phyloP scores from a whole-genome alignment of 805 yeast genomes.

The Zygotorulaspora danielsina region DNA sequence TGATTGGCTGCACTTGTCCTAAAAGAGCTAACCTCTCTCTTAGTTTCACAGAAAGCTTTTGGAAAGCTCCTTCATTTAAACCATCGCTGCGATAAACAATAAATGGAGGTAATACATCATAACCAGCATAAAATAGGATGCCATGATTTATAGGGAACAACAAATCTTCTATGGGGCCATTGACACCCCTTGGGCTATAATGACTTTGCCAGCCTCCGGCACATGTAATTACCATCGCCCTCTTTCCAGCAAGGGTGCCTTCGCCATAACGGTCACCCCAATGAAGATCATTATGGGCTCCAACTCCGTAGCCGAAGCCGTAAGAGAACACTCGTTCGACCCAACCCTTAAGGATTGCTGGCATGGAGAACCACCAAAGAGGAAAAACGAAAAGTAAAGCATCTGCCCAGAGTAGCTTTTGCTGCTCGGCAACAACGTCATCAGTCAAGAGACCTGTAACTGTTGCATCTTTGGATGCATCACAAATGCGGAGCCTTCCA shows the following conservation, averaged over 20 bases:
- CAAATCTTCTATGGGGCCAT: constrained; percentile 22
- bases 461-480: constrained; percentile 21
- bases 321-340: constrained; percentile 26
- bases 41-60: constrained; percentile 5
- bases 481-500: constrained; percentile 15
- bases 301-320: constrained; percentile 27
- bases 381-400: constrained; percentile 30
- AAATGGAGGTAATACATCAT: constrained; percentile 22
- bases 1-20: constrained; percentile 14
- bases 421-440: constrained; percentile 30
- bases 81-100: constrained; percentile 12
- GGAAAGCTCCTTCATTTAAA: constrained; percentile 4
- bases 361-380: constrained; percentile 33
- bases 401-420: constrained; percentile 32
- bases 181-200: constrained; percentile 21
- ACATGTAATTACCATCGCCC: constrained; percentile 19
- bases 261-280: constrained; percentile 26
- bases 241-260: constrained; percentile 25
- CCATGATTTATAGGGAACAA: constrained; percentile 29
- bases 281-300: constrained; percentile 12
- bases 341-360: constrained; percentile 35
- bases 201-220: constrained; percentile 17
- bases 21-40: constrained; percentile 11
- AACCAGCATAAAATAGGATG: constrained; percentile 26
- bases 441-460: constrained; percentile 18